Conservation (phyloP, 2,329 filamentous ascomycete species). For the Colletotrichum melonis region DNA sequence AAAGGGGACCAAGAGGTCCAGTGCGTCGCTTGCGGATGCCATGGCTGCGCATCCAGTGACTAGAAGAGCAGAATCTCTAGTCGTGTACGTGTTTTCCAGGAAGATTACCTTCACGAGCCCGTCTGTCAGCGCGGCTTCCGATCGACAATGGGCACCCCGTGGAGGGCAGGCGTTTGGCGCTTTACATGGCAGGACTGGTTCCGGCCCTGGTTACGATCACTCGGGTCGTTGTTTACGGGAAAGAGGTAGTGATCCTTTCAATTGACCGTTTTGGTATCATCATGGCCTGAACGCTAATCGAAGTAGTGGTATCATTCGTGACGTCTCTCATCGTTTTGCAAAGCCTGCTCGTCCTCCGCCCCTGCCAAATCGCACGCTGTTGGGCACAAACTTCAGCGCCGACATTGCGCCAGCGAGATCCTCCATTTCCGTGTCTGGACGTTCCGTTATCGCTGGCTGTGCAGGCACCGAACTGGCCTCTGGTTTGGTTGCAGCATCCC, state of each 20-base stretch:
- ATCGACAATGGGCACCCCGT: neutral
- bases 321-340: constrained; percentile 49
- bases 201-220: constrained; percentile 7
- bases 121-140: constrained; percentile 1
- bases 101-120: neutral
- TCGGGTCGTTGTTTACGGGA: constrained; percentile 34
- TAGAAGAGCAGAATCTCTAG: constrained; percentile 49
- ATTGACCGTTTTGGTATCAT: constrained; percentile 45
- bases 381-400: constrained; percentile 76
- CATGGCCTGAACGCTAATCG: constrained; percentile 40
- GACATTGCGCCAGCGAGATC: constrained; percentile 76
- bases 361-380: constrained; percentile 73
- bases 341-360: constrained; percentile 65
- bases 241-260: constrained; percentile 52
- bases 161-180: constrained; percentile 32
- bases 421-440: constrained; percentile 67
- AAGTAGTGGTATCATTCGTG: constrained; percentile 32
- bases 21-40: constrained; percentile 94
- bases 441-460: constrained; percentile 14
- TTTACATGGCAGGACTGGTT: constrained; percentile 1
- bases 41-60: constrained; percentile 89
- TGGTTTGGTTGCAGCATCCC: constrained; percentile 1
- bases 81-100: neutral
- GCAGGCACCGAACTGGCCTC: constrained; percentile 18
- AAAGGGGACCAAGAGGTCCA: constrained; percentile 92